Conservation (phyloP, 1,284 basidiomycete species). For the Malassezia globosa region DNA sequence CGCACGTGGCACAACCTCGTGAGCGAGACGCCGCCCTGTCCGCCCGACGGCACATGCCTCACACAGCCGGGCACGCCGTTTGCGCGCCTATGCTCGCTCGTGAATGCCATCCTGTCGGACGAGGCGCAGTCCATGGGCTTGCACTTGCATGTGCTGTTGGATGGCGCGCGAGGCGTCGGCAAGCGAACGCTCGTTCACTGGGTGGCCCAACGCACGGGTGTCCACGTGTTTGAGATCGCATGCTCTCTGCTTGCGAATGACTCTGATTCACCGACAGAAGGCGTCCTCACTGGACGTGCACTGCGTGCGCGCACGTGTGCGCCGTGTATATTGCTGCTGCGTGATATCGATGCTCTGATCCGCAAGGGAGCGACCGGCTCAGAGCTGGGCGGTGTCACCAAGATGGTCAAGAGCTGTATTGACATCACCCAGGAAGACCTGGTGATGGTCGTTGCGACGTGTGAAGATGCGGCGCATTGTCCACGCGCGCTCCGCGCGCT, state of each 20-base stretch:
- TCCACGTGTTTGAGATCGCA: constrained; percentile 75
- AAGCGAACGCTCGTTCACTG: constrained; percentile 57
- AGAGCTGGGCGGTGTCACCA: constrained; percentile 62
- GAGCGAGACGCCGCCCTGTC: constrained; percentile 24
- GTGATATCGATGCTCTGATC: constrained; percentile 71
- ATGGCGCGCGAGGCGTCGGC: constrained; percentile 63
- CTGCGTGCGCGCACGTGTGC: constrained; percentile 69
- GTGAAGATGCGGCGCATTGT: constrained; percentile 59
- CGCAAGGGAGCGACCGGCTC: constrained; percentile 57
- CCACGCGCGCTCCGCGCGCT: constrained; percentile 59
- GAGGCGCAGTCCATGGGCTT: constrained; percentile 28
- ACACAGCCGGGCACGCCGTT: constrained; percentile 21
- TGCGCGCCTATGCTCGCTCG: constrained; percentile 22
- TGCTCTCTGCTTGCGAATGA: constrained; percentile 77
- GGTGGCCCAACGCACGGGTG: constrained; percentile 59
- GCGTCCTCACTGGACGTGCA: constrained; percentile 61
- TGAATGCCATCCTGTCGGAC: constrained; percentile 34
- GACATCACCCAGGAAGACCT: constrained; percentile 10
- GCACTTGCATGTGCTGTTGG: constrained; percentile 54
- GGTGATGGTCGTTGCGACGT: constrained; percentile 56
- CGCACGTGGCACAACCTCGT: constrained; percentile 54
- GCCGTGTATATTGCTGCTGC: constrained; percentile 72
- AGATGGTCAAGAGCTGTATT: constrained; percentile 60
- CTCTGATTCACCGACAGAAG: constrained; percentile 67
- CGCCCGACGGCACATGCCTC: constrained; percentile 20